Evolutionary conservation across 306 rosid species (phyloP).

Genomic region (Hippophae gyantsensis): DNA sequence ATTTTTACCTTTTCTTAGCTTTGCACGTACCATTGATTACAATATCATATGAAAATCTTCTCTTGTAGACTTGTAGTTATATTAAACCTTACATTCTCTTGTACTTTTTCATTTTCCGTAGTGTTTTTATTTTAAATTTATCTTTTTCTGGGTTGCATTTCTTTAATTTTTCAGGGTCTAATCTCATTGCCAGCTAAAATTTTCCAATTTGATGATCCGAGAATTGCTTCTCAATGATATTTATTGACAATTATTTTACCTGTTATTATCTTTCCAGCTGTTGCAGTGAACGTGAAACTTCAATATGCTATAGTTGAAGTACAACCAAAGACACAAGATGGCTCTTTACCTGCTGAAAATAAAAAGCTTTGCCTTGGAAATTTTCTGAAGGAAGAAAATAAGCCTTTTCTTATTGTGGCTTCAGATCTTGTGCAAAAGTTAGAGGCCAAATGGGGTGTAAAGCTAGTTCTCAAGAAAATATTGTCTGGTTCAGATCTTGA

Average conservation of each 20-base stretch:
- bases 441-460: conserved; percentile 84
- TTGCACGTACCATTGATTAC: too few relatives aligned
- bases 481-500: conserved; percentile 76
- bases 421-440: conserved; percentile 76
- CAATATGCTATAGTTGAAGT: conserved; percentile 84
- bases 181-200: neutral
- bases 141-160: too few relatives aligned
- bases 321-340: conserved; percentile 36
- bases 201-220: neutral
- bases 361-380: conserved; percentile 50
- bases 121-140: too few relatives aligned
- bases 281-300: conserved; percentile 90
- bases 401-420: conserved; percentile 73
- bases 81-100: too few relatives aligned
- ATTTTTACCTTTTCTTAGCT: too few relatives aligned
- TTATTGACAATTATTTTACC: conserved; percentile 5
- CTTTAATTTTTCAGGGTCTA: too few relatives aligned
- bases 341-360: conserved; percentile 40
- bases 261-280: conserved; percentile 45
- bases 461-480: conserved; percentile 54
- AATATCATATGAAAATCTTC: too few relatives aligned
- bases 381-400: conserved; percentile 64
- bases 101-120: too few relatives aligned
- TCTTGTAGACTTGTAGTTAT: too few relatives aligned
- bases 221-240: conserved; percentile 1